Percentiles rank a stretch among this genome's conserved stretches.
Evolutionary conservation across 2,329 filamentous ascomycete species (phyloP).

Genomic region (Botrytis squamosa): DNA sequence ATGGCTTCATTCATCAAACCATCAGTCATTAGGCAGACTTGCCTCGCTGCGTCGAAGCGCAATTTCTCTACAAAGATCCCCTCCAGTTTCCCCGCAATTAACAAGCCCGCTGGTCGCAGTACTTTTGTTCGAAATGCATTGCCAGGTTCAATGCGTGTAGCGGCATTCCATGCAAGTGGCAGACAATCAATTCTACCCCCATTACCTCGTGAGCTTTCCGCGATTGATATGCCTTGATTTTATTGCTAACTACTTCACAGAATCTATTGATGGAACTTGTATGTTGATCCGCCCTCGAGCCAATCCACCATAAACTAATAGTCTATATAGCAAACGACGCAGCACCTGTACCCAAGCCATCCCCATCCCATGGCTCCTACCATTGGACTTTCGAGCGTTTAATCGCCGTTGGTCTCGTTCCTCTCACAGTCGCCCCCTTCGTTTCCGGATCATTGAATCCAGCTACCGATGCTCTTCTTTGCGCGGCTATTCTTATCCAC

Average conservation of each 20-base stretch:
- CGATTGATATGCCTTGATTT: neutral
- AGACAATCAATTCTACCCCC: constrained; percentile 76
- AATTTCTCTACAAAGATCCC: constrained; percentile 44
- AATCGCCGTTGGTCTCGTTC: constrained; percentile 77
- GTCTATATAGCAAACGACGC: constrained; percentile 74
- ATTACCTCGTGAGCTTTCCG: constrained; percentile 70
- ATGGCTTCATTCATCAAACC: constrained; percentile 56
- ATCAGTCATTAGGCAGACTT: constrained; percentile 48
- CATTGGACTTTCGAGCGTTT: constrained; percentile 97
- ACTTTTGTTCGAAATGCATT: constrained; percentile 44
- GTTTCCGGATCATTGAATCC: constrained; percentile 90
- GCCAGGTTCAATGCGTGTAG: constrained; percentile 51
- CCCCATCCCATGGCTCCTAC: constrained; percentile 86
- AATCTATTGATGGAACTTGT: constrained; percentile 74
- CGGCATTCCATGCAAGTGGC: constrained; percentile 84
- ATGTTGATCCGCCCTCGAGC: constrained; percentile 40
- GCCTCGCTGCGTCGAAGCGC: constrained; percentile 45
- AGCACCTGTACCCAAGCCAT: constrained; percentile 67
- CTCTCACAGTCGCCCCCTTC: constrained; percentile 86
- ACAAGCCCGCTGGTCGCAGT: constrained; percentile 35
- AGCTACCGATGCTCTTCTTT: constrained; percentile 79
- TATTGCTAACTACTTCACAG: constrained; percentile 53
- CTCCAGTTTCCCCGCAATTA: constrained; percentile 38
- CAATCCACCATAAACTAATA: constrained; percentile 30
- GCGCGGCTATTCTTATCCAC: constrained; percentile 81